Evolutionary conservation across 2,329 filamentous ascomycete genomes (phyloP).

Genomic region (Pyrenophora tritici-repentis): DNA sequence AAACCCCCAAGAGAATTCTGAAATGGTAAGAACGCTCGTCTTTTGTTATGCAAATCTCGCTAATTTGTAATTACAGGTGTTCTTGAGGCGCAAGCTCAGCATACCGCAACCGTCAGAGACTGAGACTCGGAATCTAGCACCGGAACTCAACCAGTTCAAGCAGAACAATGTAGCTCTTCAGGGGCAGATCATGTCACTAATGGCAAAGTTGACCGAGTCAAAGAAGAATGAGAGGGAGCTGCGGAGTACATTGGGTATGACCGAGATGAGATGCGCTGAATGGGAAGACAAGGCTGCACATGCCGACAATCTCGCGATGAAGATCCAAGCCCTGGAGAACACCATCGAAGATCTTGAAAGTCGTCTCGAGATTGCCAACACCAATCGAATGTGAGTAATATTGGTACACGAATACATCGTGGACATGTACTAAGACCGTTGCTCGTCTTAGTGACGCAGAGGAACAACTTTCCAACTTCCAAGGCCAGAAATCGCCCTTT

Average conservation of each 20-base stretch:
- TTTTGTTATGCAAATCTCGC: neutral
- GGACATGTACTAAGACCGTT: too few relatives aligned
- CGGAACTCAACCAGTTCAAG: constrained; percentile 47
- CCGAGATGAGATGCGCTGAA: constrained; percentile 40
- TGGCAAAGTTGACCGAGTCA: constrained; percentile 47
- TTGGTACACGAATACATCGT: too few relatives aligned
- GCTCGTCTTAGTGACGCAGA: constrained; percentile 39
- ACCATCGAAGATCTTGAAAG: constrained; percentile 47
- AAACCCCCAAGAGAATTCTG: constrained; percentile 27
- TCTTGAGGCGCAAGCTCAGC: constrained; percentile 47
- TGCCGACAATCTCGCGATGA: constrained; percentile 33
- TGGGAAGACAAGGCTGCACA: constrained; percentile 35
- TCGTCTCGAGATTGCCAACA: constrained; percentile 48
- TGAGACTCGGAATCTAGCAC: constrained; percentile 41
- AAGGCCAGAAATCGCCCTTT: constrained; percentile 34
- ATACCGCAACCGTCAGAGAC: constrained; percentile 40
- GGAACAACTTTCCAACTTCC: constrained; percentile 42
- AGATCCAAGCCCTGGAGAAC: constrained; percentile 41
- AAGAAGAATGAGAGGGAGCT: constrained; percentile 44
- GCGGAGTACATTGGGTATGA: constrained; percentile 34
- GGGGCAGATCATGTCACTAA: constrained; percentile 47
- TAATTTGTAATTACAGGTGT: constrained; percentile 25
- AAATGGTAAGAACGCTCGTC: constrained; percentile 25
- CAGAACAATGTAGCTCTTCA: constrained; percentile 43
- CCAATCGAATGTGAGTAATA: constrained; percentile 36